phyloP scores from a whole-genome alignment of 2,329 filamentous ascomycete species.

The Curvularia sp. region DNA sequence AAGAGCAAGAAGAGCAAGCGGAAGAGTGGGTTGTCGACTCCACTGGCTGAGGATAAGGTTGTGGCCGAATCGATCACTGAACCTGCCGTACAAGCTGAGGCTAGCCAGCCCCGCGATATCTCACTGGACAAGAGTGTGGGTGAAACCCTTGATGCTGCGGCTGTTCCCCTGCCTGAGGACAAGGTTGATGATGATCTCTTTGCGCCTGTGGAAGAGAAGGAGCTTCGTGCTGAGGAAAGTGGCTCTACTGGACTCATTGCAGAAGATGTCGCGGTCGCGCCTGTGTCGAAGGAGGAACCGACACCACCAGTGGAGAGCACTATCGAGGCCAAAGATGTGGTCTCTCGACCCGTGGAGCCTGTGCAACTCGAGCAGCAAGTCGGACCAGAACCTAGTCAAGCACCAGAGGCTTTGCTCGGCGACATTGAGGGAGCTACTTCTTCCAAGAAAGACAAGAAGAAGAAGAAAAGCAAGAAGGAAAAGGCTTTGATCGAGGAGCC shows the following conservation, averaged over 20 bases:
- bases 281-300: not conserved
- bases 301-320: not conserved
- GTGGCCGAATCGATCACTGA: not conserved
- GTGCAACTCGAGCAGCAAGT: not conserved
- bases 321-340: not conserved
- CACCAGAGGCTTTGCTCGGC: not conserved
- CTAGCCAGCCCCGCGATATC: not conserved
- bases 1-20: slow-evolving; percentile 17
- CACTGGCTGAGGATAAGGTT: slow-evolving; percentile 6
- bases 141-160: slow-evolving; percentile 5
- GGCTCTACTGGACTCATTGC: not conserved
- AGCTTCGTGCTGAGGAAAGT: not conserved
- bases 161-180: slow-evolving; percentile 10
- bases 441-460: slow-evolving; percentile 38
- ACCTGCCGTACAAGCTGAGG: not conserved
- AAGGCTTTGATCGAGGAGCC: slow-evolving; percentile 21
- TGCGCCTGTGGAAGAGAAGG: slow-evolving; percentile 1
- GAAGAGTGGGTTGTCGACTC: slow-evolving; percentile 10
- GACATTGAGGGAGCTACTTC: not conserved
- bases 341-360: not conserved
- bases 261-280: slow-evolving; percentile 7
- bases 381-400: not conserved
- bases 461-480: slow-evolving; percentile 31
- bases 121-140: slow-evolving; percentile 1
- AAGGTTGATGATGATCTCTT: slow-evolving; percentile 6